Conservation (phyloP, 139 green algal species). For the Chlorella sp. region DNA sequence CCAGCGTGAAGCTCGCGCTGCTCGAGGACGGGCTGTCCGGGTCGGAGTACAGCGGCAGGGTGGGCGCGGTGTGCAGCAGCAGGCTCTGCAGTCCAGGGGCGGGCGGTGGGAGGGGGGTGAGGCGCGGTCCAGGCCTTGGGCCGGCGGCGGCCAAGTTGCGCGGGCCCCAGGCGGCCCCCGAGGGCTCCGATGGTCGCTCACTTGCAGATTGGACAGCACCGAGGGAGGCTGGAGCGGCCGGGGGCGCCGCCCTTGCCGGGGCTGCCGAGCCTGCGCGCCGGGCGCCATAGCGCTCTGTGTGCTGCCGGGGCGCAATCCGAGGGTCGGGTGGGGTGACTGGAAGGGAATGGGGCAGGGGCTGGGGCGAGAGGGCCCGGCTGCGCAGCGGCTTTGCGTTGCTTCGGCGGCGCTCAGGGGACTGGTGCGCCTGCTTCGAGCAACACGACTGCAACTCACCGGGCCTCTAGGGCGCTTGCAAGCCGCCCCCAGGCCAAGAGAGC, state of each 20-base stretch:
- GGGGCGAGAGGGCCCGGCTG: not conserved
- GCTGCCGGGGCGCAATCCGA: not conserved
- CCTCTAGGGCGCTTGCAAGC: too few species aligned
- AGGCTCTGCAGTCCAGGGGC: not conserved
- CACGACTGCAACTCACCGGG: too few species aligned
- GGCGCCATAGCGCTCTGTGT: not conserved
- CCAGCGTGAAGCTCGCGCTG: slow-evolving; percentile 5
- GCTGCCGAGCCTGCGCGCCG: not conserved
- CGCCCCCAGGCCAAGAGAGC: too few species aligned
- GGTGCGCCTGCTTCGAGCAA: too few species aligned
- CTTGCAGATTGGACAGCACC: slow-evolving; percentile 19
- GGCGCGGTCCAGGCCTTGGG: too few species aligned
- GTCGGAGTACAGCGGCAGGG: not conserved
- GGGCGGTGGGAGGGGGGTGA: too few species aligned
- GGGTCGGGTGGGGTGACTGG: not conserved
- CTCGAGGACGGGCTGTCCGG: not conserved
- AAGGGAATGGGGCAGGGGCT: not conserved
- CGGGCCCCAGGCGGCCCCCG: too few species aligned
- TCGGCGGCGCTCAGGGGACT: too few species aligned
- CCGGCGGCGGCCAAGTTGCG: too few species aligned
- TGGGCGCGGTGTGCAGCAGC: slow-evolving; percentile 10
- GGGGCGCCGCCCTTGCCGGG: not conserved
- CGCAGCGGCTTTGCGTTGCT: too few species aligned
- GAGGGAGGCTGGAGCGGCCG: not conserved
- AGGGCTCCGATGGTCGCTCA: too few species aligned